Conservation (phyloP, 1,284 basidiomycete genomes). For the Papiliotrema terrestris region DNA sequence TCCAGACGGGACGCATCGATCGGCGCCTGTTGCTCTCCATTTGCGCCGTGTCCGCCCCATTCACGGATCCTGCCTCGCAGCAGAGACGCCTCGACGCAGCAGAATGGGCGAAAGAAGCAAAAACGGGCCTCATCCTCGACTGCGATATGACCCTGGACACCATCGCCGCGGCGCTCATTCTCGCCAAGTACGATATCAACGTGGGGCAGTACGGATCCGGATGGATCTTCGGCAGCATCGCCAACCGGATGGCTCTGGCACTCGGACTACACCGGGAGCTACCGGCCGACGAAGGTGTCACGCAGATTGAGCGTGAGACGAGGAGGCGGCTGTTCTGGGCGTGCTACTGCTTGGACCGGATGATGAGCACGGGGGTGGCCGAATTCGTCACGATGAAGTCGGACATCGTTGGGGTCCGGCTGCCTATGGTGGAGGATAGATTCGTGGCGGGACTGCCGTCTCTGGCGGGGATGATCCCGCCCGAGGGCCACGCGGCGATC, state of each 20-base stretch:
- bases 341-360: slow-evolving; percentile 23
- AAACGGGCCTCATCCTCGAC: background rate
- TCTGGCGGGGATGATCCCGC: too few species aligned
- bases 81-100: slow-evolving; percentile 1
- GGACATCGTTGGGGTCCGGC: background rate
- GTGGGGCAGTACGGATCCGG: slow-evolving; percentile 13
- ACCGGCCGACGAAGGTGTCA: background rate
- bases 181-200: slow-evolving; percentile 24
- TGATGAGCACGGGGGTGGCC: slow-evolving; percentile 20
- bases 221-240: slow-evolving; percentile 12
- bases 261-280: slow-evolving; percentile 15
- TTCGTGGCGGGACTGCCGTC: slow-evolving; percentile 1
- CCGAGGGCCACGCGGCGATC: too few species aligned
- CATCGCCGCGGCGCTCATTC: slow-evolving; percentile 16
- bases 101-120: slow-evolving; percentile 18
- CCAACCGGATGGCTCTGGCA: slow-evolving; percentile 14
- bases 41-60: slow-evolving; percentile 18
- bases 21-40: slow-evolving; percentile 15
- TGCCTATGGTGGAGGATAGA: slow-evolving; percentile 1
- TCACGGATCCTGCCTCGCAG: slow-evolving; percentile 3
- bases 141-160: slow-evolving; percentile 18
- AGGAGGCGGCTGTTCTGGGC: slow-evolving; percentile 19
- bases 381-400: slow-evolving; percentile 4
- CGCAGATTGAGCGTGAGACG: slow-evolving; percentile 11
- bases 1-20: slow-evolving; percentile 9